phyloP scores from a whole-genome alignment of 192 early-diverging fungal species.

The Cladochytrium replicatum region DNA sequence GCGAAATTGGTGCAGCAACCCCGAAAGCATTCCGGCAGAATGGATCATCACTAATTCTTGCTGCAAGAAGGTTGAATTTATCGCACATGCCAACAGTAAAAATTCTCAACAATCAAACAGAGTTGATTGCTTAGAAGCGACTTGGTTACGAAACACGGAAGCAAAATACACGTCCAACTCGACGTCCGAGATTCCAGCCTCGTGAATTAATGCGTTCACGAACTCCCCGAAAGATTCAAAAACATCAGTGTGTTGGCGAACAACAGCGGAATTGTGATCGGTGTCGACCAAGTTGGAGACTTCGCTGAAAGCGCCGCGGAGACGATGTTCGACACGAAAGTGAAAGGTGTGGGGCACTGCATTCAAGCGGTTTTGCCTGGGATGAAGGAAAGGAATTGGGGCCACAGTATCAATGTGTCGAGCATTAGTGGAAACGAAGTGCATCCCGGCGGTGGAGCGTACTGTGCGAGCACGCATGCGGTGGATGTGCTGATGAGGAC shows the following conservation, averaged over 20 bases:
- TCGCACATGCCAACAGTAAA: too few relatives aligned
- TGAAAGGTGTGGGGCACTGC: slow-evolving; percentile 76
- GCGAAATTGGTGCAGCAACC: slow-evolving; percentile 62
- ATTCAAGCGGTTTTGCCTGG: slow-evolving; percentile 67
- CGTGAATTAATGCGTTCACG: too few relatives aligned
- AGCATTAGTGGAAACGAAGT: slow-evolving; percentile 77
- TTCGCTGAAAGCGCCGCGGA: slow-evolving; percentile 55
- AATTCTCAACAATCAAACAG: slow-evolving; percentile 45
- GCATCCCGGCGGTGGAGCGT: too few relatives aligned
- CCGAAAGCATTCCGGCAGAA: slow-evolving; percentile 56
- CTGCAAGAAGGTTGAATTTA: slow-evolving; percentile 34
- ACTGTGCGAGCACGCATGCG: slow-evolving; percentile 73
- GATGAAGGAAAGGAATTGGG: slow-evolving; percentile 59
- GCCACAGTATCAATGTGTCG: slow-evolving; percentile 79
- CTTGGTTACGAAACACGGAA: too few relatives aligned
- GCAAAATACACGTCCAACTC: slow-evolving; percentile 53
- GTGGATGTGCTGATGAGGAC: slow-evolving; percentile 70
- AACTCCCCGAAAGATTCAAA: slow-evolving; percentile 46
- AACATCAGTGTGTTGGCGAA: slow-evolving; percentile 76
- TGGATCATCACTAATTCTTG: slow-evolving; percentile 46
- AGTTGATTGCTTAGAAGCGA: slow-evolving; percentile 28
- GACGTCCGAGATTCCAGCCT: slow-evolving; percentile 58
- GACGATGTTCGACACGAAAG: slow-evolving; percentile 80
- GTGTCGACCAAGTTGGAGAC: slow-evolving; percentile 53
- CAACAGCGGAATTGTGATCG: slow-evolving; percentile 75